Conservation (phyloP, 192 early-diverging fungal species). For the Helicostylum pulchrum region DNA sequence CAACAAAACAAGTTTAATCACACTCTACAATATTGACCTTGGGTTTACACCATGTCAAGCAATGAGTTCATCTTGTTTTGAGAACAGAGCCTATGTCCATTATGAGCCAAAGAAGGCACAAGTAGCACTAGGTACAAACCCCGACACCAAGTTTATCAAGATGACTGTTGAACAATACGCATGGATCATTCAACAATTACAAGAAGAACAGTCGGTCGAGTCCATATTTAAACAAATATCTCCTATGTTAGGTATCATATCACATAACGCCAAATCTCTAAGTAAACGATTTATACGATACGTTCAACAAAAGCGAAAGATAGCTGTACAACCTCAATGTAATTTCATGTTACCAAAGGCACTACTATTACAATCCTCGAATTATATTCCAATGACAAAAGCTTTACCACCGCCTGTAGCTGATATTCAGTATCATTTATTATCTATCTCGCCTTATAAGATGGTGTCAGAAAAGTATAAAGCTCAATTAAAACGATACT, state of each 20-base stretch:
- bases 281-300: slow-evolving; percentile 4
- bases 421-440: not conserved
- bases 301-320: slow-evolving; percentile 10
- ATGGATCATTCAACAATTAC: slow-evolving; percentile 26
- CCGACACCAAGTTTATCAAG: slow-evolving; percentile 17
- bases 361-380: slow-evolving; percentile 24
- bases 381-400: slow-evolving; percentile 26
- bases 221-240: not conserved
- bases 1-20: not conserved
- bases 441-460: slow-evolving; percentile 9
- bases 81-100: slow-evolving; percentile 4
- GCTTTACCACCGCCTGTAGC: slow-evolving; percentile 11
- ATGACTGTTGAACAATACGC: slow-evolving; percentile 23
- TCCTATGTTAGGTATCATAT: slow-evolving; percentile 9
- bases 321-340: slow-evolving; percentile 1
- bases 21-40: not conserved
- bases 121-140: slow-evolving; percentile 19
- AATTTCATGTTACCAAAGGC: slow-evolving; percentile 25
- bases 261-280: slow-evolving; percentile 8
- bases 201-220: slow-evolving; percentile 22
- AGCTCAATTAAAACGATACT: slow-evolving; percentile 19
- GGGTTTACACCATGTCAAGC: slow-evolving; percentile 7
- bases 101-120: slow-evolving; percentile 21
- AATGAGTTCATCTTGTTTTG: slow-evolving; percentile 1
- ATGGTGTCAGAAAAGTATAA: not conserved